A percentile compares a stretch with the other conserved stretches of the same genome.
Conservation (phyloP, 1,139 yeast species). For the Blastobotrys aristatus region DNA sequence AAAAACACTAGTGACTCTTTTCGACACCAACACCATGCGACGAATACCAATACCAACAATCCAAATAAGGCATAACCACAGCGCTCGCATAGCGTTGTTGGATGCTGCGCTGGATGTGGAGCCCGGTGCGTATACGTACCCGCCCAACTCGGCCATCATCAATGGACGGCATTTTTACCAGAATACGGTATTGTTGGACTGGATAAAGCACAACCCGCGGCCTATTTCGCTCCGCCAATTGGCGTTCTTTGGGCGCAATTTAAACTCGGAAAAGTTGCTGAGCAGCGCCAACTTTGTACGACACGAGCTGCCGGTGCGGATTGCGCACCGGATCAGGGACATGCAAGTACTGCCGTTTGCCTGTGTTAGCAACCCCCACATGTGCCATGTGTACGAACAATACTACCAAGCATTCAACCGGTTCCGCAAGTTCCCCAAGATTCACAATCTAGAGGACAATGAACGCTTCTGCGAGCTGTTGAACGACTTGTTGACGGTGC, state of each 20-base stretch:
- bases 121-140: conserved; percentile 30
- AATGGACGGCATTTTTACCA: conserved; percentile 71
- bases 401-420: conserved; percentile 84
- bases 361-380: conserved; percentile 77
- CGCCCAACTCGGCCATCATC: conserved; percentile 36
- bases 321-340: conserved; percentile 74
- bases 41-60: not conserved
- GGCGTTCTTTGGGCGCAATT: conserved; percentile 79
- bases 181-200: conserved; percentile 65
- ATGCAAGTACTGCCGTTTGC: conserved; percentile 80
- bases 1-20: not conserved
- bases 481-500: conserved; percentile 60
- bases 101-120: conserved; percentile 19
- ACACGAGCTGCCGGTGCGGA: conserved; percentile 74
- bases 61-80: conserved; percentile 14
- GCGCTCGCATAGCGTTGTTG: conserved; percentile 22
- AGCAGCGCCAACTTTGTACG: conserved; percentile 84
- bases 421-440: conserved; percentile 65
- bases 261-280: conserved; percentile 74
- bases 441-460: conserved; percentile 67
- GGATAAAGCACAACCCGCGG: conserved; percentile 60
- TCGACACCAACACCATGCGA: not conserved
- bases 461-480: conserved; percentile 62
- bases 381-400: conserved; percentile 82
- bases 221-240: conserved; percentile 84